Evolutionary conservation across 139 green algal genomes (phyloP).

Genomic region (Chlorokybus atmophyticus): DNA sequence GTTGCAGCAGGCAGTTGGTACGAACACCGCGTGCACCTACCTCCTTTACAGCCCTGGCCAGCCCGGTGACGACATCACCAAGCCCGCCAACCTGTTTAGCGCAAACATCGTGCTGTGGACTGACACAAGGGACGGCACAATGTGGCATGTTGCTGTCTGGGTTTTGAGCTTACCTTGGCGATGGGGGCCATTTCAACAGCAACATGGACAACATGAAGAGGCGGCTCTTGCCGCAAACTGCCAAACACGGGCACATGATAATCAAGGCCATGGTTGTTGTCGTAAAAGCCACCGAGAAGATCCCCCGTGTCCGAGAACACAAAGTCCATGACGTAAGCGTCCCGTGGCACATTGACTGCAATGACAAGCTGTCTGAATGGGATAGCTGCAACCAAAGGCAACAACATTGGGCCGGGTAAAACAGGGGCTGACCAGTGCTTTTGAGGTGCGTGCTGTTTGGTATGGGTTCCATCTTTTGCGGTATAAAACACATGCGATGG

Average conservation of each 20-base stretch:
- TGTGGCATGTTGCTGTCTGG: too few relatives aligned
- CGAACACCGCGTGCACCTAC: too few relatives aligned
- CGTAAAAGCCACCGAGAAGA: constrained; percentile 52
- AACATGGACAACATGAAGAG: constrained; percentile 76
- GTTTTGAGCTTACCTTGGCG: too few relatives aligned
- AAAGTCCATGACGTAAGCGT: constrained; percentile 75
- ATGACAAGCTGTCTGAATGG: too few relatives aligned
- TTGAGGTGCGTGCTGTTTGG: too few relatives aligned
- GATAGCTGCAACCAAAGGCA: too few relatives aligned
- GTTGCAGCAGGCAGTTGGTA: too few relatives aligned
- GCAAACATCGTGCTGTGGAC: too few relatives aligned
- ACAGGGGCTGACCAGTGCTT: too few relatives aligned
- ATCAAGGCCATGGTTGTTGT: constrained; percentile 84
- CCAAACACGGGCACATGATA: constrained; percentile 79
- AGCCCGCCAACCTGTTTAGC: constrained; percentile 60
- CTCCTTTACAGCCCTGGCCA: constrained; percentile 76
- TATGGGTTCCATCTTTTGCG: background rate
- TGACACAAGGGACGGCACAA: too few relatives aligned
- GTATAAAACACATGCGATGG: constrained; percentile 14
- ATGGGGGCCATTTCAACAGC: constrained; percentile 97
- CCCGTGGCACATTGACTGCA: constrained; percentile 44
- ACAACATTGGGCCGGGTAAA: too few relatives aligned
- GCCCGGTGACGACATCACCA: constrained; percentile 83
- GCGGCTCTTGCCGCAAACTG: constrained; percentile 26
- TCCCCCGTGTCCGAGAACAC: constrained; percentile 63